A percentile compares a stretch with the other conserved stretches of the same genome.
phyloP scores from a whole-genome alignment of 495 filamentous ascomycete genomes.

The Penicillium egyptiacum region DNA sequence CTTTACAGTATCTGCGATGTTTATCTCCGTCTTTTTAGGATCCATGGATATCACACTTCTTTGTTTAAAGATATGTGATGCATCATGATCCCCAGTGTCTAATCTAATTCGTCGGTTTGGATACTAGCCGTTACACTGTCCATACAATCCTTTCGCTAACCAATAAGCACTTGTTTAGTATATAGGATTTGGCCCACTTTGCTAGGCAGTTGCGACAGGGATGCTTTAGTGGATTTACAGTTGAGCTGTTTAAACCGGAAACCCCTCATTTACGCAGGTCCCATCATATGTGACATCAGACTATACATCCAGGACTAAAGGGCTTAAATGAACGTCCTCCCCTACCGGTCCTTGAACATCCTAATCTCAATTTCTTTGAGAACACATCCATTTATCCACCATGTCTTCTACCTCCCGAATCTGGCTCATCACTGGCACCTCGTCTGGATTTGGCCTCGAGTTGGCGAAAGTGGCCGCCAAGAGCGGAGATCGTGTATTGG shows the following conservation, averaged over 20 bases:
- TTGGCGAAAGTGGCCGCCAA: slow-evolving; percentile 34
- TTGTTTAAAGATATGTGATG: slow-evolving; percentile 3
- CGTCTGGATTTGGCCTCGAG: slow-evolving; percentile 52
- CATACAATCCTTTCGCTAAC: slow-evolving; percentile 2
- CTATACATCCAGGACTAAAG: slow-evolving; percentile 3
- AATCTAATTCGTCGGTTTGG: not conserved
- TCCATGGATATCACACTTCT: slow-evolving; percentile 1
- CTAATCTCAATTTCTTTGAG: slow-evolving; percentile 1
- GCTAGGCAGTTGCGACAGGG: not conserved
- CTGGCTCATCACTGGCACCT: slow-evolving; percentile 58
- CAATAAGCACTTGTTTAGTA: slow-evolving; percentile 1
- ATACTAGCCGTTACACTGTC: slow-evolving; percentile 3
- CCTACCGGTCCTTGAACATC: slow-evolving; percentile 2
- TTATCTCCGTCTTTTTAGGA: slow-evolving; percentile 5
- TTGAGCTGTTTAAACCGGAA: not conserved
- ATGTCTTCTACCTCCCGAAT: slow-evolving; percentile 36
- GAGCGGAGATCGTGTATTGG: slow-evolving; percentile 3
- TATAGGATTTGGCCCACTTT: slow-evolving; percentile 3
- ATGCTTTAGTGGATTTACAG: slow-evolving; percentile 3
- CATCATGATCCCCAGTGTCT: slow-evolving; percentile 2
- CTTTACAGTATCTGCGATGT: slow-evolving; percentile 1
- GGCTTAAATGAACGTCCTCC: slow-evolving; percentile 3
- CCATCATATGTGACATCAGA: slow-evolving; percentile 2
- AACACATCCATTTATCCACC: slow-evolving; percentile 3
- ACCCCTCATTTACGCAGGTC: slow-evolving; percentile 3